Conservation (phyloP, 495 filamentous ascomycete genomes). For the Xylaria scruposa region DNA sequence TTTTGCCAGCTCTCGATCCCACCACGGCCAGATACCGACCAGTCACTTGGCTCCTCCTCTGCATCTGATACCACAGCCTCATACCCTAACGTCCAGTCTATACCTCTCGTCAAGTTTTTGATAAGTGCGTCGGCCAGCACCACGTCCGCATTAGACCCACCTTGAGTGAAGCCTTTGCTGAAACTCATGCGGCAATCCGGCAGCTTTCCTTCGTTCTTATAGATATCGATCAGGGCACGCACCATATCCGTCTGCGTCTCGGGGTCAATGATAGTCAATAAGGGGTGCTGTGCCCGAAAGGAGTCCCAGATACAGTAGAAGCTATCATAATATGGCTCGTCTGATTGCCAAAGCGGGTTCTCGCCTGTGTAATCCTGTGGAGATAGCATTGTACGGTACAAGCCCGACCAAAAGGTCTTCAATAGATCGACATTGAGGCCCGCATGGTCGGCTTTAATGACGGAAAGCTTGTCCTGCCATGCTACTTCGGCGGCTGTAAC, state of each 20-base stretch:
- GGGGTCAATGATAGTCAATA: slow-evolving; percentile 73
- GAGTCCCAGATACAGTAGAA: slow-evolving; percentile 82
- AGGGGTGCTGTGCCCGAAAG: slow-evolving; percentile 71
- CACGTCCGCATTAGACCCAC: slow-evolving; percentile 77
- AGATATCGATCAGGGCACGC: slow-evolving; percentile 71
- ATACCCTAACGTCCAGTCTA: slow-evolving; percentile 74
- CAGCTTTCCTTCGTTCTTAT: slow-evolving; percentile 66
- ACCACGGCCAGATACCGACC: slow-evolving; percentile 70
- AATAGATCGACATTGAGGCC: slow-evolving; percentile 63
- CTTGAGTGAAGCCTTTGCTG: slow-evolving; percentile 73
- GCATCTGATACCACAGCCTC: slow-evolving; percentile 74
- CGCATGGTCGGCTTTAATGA: slow-evolving; percentile 59
- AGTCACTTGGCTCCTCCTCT: slow-evolving; percentile 69
- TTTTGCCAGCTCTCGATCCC: slow-evolving; percentile 66
- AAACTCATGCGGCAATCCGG: slow-evolving; percentile 66
- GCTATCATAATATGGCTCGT: slow-evolving; percentile 77
- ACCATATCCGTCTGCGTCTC: slow-evolving; percentile 70
- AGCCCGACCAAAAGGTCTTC: slow-evolving; percentile 70
- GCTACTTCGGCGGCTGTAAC: slow-evolving; percentile 57
- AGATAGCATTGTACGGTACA: slow-evolving; percentile 69
- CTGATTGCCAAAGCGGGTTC: slow-evolving; percentile 72
- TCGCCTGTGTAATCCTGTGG: slow-evolving; percentile 80
- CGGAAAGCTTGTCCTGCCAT: slow-evolving; percentile 68
- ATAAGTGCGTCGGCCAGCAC: slow-evolving; percentile 71
- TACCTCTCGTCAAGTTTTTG: slow-evolving; percentile 64